These are phyloP conservation scores for Lachnellula subtilissima DNA, from an alignment of 2,329 filamentous ascomycete species.

Conservation along the genomic window DNA sequence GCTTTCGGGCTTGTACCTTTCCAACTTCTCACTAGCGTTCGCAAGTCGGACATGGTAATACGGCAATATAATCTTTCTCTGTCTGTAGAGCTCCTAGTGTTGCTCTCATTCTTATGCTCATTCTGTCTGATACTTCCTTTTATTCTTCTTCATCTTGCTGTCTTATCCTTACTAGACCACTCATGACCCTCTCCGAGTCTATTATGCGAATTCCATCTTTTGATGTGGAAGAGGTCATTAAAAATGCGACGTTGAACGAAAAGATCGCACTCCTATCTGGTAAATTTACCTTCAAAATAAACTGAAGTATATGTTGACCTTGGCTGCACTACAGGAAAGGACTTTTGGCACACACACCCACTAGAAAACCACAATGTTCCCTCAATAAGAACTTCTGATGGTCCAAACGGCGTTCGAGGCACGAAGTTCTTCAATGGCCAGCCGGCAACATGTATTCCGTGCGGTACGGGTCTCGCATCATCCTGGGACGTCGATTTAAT, in stretches of 20 bases:
- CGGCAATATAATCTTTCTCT: no score
- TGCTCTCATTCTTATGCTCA: no score
- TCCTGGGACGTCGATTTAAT: slow-evolving; percentile 29
- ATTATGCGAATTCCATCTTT: background rate
- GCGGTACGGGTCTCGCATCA: slow-evolving; percentile 27
- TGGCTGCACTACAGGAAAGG: background rate
- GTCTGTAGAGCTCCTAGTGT: no score
- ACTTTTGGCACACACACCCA: background rate
- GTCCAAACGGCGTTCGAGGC: slow-evolving; percentile 30
- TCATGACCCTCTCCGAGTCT: no score
- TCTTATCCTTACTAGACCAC: no score
- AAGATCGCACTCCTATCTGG: slow-evolving; percentile 30
- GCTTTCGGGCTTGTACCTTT: no score
- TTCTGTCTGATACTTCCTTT: no score
- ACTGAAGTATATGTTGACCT: slow-evolving; percentile 23
- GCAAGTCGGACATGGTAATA: no score
- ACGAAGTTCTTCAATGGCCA: slow-evolving; percentile 27
- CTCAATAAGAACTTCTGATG: slow-evolving; percentile 19
- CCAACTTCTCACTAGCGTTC: no score
- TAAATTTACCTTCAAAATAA: slow-evolving; percentile 24
- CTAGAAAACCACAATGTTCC: background rate
- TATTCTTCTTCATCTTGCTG: no score
- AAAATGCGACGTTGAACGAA: slow-evolving; percentile 29
- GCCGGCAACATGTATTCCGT: slow-evolving; percentile 29
- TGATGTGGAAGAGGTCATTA: slow-evolving; percentile 10